phyloP scores from a whole-genome alignment of 2,329 filamentous ascomycete genomes.

The Exophiala sp. region DNA sequence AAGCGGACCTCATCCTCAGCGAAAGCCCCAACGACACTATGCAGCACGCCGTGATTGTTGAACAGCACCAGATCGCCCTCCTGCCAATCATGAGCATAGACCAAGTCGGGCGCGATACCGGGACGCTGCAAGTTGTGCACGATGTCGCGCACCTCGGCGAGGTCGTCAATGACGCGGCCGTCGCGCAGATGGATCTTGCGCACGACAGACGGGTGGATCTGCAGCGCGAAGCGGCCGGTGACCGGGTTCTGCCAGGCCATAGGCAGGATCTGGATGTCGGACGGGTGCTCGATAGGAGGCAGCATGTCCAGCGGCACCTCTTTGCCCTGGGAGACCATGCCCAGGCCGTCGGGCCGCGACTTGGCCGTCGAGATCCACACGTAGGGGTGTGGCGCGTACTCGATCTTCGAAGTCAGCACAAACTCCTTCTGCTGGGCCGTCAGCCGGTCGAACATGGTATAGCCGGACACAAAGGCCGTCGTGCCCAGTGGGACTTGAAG shows the following conservation, averaged over 20 bases:
- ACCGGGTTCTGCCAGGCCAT: slow-evolving; percentile 73
- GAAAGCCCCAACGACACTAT: slow-evolving; percentile 71
- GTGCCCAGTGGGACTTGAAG: slow-evolving; percentile 66
- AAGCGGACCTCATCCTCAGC: slow-evolving; percentile 65
- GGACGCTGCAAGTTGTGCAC: slow-evolving; percentile 67
- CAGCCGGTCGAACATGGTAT: slow-evolving; percentile 63
- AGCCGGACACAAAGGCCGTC: slow-evolving; percentile 67
- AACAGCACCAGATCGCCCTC: slow-evolving; percentile 72
- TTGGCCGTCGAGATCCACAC: slow-evolving; percentile 71
- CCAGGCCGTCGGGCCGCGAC: slow-evolving; percentile 62
- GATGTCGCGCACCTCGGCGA: slow-evolving; percentile 60
- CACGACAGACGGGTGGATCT: slow-evolving; percentile 68
- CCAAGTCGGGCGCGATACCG: slow-evolving; percentile 60
- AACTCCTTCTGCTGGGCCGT: slow-evolving; percentile 62
- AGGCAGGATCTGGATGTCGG: slow-evolving; percentile 64
- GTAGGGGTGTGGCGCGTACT: slow-evolving; percentile 74
- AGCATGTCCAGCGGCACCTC: slow-evolving; percentile 57
- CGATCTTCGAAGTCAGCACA: slow-evolving; percentile 59
- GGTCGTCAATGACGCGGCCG: slow-evolving; percentile 63
- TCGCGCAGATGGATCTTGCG: slow-evolving; percentile 62
- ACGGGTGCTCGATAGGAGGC: slow-evolving; percentile 55
- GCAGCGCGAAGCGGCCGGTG: slow-evolving; percentile 62
- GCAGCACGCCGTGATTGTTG: slow-evolving; percentile 68
- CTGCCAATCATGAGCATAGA: slow-evolving; percentile 72
- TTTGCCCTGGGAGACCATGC: slow-evolving; percentile 60